Base-by-base conservation (phyloP, 176 grass and related monocot genomes). In the Puya raimondii region DNA sequence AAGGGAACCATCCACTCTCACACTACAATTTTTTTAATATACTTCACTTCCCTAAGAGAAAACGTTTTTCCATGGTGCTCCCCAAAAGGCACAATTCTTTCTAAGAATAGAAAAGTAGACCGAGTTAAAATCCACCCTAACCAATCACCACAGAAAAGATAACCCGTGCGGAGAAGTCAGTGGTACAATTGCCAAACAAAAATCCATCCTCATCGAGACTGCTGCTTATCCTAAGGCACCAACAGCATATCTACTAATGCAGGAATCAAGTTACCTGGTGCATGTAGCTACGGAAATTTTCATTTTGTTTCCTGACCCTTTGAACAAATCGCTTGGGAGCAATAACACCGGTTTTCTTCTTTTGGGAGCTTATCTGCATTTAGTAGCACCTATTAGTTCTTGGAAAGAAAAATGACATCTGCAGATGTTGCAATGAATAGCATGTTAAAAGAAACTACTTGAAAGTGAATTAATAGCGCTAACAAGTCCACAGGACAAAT, bases 281-380 rank as follows among this genome's bases (percentile, higher is more conserved):
- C 94, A 99, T 99, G 84, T 99, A 93, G 51, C 89, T 85, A 63
- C 94, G 94, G 75, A 99, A 99, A 49, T 85, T 80, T 70, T 99
- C 94, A 68, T 99, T 99, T 59, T 93, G 94, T 79, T 99, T 93
- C 85, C 86, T 99, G 67, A 99, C 89, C 87, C 89, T 88, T 73
- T 99, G 94, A 23, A 99, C 94, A 86, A 99, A 93, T 67, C 87
- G 87, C 70, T 93, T 99, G 47, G 94, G 94, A 77, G 94, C 94
- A 84, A 99, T 88, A 68, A 99, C 87, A 12, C 94, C 94, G 0
- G 90, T 99, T 67, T 99, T 99, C 84, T 99, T 99, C 87, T 93
- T 99, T 66, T 89, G 85, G 47, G 91, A 91, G 73, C 70, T 99
- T 86, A 99, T 87, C 94, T 99, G 65, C 73, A 79, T 22, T 77